Percentiles rank a stretch among this genome's conserved stretches.
phyloP scores from a whole-genome alignment of 306 rosid species.

The barrel medic (Medicago truncatula) region DNA sequence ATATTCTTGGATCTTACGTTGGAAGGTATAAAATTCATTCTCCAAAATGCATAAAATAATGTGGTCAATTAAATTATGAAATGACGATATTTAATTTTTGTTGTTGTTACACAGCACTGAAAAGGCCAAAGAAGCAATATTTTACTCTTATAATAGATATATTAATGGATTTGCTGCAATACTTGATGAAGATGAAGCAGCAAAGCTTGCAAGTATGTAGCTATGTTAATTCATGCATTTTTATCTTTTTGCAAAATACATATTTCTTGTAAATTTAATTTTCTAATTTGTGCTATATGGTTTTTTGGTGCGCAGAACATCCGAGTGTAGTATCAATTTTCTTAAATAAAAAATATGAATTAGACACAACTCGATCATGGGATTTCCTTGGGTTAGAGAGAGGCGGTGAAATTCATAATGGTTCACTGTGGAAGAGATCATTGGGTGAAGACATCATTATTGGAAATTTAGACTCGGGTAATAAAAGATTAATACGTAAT shows the following conservation, averaged over 20 bases:
- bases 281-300: background rate
- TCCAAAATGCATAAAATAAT: background rate
- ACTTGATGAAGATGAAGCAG: slow-evolving; percentile 64
- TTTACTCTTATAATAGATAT: slow-evolving; percentile 63
- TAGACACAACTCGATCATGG: slow-evolving; percentile 82
- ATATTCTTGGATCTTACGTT: slow-evolving; percentile 53
- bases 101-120: slow-evolving; percentile 46
- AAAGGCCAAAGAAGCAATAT: slow-evolving; percentile 58
- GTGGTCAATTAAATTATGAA: background rate
- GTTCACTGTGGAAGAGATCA: slow-evolving; percentile 58
- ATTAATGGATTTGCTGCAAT: slow-evolving; percentile 89
- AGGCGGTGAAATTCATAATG: slow-evolving; percentile 8
- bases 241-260: background rate
- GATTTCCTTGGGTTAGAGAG: slow-evolving; percentile 56
- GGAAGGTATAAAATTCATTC: background rate
- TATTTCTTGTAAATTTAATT: background rate
- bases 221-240: background rate
- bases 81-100: background rate
- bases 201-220: slow-evolving; percentile 52
- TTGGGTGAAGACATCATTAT: slow-evolving; percentile 67
- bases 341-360: slow-evolving; percentile 43
- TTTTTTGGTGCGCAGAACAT: slow-evolving; percentile 42
- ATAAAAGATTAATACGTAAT: background rate
- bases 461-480: slow-evolving; percentile 77
- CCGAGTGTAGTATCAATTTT: slow-evolving; percentile 65